A percentile compares a stretch with the other conserved stretches of the same genome.
phyloP scores from a whole-genome alignment of 352 stramenopile genomes.

The Thraustotheca clavata region DNA sequence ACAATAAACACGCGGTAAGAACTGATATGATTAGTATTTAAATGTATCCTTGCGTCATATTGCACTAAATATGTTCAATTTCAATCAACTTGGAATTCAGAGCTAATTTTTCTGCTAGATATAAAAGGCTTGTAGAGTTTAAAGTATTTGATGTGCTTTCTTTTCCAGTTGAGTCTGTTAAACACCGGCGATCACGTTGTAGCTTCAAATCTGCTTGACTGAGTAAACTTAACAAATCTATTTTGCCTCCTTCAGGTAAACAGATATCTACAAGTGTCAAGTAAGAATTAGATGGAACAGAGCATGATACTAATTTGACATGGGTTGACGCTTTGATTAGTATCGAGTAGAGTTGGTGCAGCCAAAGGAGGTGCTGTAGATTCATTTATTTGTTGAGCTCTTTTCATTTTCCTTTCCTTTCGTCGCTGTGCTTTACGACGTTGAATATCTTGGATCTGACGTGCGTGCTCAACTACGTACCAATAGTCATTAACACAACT shows the following conservation, averaged over 20 bases:
- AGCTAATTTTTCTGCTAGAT: constrained; percentile 15
- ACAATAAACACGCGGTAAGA: no score
- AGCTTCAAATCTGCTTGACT: constrained; percentile 10
- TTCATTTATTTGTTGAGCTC: not conserved
- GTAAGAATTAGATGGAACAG: not conserved
- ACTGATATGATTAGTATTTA: no score
- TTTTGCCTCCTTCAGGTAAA: constrained; percentile 15
- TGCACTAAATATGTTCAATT: constrained; percentile 17
- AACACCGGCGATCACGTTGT: constrained; percentile 3
- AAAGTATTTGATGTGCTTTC: not conserved
- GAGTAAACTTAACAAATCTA: constrained; percentile 14
- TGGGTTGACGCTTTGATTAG: not conserved
- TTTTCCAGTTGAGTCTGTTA: not conserved
- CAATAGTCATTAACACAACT: not conserved
- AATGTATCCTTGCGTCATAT: not conserved
- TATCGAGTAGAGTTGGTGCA: not conserved
- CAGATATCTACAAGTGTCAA: constrained; percentile 9
- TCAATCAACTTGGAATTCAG: constrained; percentile 19
- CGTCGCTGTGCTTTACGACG: constrained; percentile 18
- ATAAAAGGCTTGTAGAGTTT: not conserved
- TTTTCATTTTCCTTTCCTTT: constrained; percentile 18
- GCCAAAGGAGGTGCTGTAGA: not conserved
- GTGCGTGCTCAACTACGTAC: constrained; percentile 9
- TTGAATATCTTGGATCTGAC: constrained; percentile 15
- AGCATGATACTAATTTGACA: constrained; percentile 12